A percentile compares a stretch with the other conserved stretches of the same genome.
Evolutionary conservation across 306 rosid genomes (phyloP).

Genomic region (Leucaena leucocephala): DNA sequence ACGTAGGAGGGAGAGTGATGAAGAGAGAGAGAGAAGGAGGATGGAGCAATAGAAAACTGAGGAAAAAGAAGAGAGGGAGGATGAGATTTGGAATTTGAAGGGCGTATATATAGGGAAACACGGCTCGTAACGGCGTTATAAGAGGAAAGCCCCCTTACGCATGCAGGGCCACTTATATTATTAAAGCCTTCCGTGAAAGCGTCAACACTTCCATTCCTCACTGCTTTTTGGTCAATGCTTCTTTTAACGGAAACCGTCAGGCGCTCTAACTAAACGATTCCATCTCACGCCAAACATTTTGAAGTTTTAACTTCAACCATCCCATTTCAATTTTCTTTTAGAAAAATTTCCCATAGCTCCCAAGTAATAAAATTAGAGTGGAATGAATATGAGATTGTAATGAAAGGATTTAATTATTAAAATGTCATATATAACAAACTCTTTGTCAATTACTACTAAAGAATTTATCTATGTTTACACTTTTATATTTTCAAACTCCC

Average conservation of each 20-base stretch:
- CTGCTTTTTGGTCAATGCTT: conserved; percentile 54
- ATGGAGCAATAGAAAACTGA: neutral
- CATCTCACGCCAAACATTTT: neutral
- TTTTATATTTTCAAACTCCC: too few relatives aligned
- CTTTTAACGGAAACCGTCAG: conserved; percentile 58
- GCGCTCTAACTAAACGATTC: neutral
- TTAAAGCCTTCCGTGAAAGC: conserved; percentile 34
- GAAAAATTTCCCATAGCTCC: neutral
- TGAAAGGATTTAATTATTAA: too few relatives aligned
- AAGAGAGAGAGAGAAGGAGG: neutral
- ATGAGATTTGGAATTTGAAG: conserved; percentile 7
- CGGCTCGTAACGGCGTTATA: conserved; percentile 79
- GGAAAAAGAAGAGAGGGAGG: conserved; percentile 32
- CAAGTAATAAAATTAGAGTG: too few relatives aligned
- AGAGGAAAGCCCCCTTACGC: conserved; percentile 15
- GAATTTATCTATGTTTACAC: too few relatives aligned
- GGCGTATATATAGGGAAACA: conserved; percentile 64
- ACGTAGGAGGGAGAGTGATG: neutral
- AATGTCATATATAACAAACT: too few relatives aligned
- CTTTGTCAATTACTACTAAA: too few relatives aligned
- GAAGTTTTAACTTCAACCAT: neutral
- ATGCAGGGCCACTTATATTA: conserved; percentile 23
- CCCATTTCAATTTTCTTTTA: neutral
- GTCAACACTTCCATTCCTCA: conserved; percentile 46
- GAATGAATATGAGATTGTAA: too few relatives aligned